Base-by-base conservation (phyloP, 129 eudicot species). In the Apium graveolens region DNA sequence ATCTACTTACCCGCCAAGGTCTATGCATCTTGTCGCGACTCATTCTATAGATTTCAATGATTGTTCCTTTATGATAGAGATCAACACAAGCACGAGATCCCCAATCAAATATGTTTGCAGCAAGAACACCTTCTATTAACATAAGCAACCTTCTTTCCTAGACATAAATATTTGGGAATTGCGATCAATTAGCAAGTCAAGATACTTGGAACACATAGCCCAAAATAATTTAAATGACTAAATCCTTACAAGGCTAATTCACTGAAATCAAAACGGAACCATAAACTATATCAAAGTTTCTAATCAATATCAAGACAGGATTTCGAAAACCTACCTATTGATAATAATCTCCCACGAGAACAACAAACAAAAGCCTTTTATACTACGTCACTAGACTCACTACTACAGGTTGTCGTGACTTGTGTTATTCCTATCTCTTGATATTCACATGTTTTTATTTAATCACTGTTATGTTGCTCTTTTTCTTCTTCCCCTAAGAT, bases 61-160 rank as follows among this genome's bases (percentile, higher is more conserved):
- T 96, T 7, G 97, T 96, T 71, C 97, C 99, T 83, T 96, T 85
- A 81, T 96, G 96, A 81, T 96, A 96, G 81, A 96, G 99, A 86
- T 92, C 99, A 85, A 92, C 99, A 86, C 99, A 92, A 9, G 99
- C 99, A 60, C 97, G 95, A 5, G 97, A 96, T 75, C 99, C 99
- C 99, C 99, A 96, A 76, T 96, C 99, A 79, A 96, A 96, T 68
- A 96, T 96, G 83, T 96, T 96, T 77, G 99, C 97, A 81, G 99
- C 99, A 75, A 96, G 97, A 66, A 96, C 99, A 20, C 99, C 99
- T 81, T 96, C 99, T 73, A 92, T 88, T 76, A 95, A 81, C 24
- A 88, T 88, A 79, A 88, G 93, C 79, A 95, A 81, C 79, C 99
- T 89, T 79, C 89, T 79, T 81, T 92, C 99, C 99, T 96, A 81